Evolutionary conservation across 345 rosid genomes (phyloP), one percentile per base, ranked within the genome.

Genomic region (Geranium rotundifolium): DNA sequence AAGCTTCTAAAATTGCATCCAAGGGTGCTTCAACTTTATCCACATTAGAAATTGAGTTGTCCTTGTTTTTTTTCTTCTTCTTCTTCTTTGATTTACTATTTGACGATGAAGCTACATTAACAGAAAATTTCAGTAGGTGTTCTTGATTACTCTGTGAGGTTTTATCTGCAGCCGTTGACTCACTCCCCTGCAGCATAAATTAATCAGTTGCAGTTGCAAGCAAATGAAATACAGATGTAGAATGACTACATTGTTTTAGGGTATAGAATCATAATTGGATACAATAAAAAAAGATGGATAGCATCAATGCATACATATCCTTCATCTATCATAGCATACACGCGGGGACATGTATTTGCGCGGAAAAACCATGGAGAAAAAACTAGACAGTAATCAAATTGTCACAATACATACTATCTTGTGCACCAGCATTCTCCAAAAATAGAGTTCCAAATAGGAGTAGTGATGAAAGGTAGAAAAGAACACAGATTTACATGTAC

Each of bases 61-160:
- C 82, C 72, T 84, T 91, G 70, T 60, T 60, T 69, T 76, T 88
- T 83, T 86, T 90, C 80, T 86, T 88, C 55, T 88, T 91, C 85
- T 91, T 88, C 58, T 88, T 91, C 91, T 82, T 90, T 20, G 85
- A 72, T 77, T 83, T 91, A 27, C 63, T 65, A 61, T 71, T 82
- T 57, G 80, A 73, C 17, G 75, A 54, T 29, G 75, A 18, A 65
- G 63, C 74, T 64, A 15, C 69, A 69, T 58, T 67, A 34, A 1
- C 7, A 50, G 62, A 49, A 65, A 71, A 68, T 65, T 67, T 71
- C 72, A 15, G 56, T 7, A 49, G 5, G 9, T 7, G 57, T 65
- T 76, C 56, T 55, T 68, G 20, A 23, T 71, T 57, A 39, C 46
- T 56, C 58, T 10, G 27, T 61, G 59, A 64, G 27, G 61, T 59